Evolutionary conservation across 257 asterid genomes (phyloP).

Genomic region (Nicotiana noctiflora): DNA sequence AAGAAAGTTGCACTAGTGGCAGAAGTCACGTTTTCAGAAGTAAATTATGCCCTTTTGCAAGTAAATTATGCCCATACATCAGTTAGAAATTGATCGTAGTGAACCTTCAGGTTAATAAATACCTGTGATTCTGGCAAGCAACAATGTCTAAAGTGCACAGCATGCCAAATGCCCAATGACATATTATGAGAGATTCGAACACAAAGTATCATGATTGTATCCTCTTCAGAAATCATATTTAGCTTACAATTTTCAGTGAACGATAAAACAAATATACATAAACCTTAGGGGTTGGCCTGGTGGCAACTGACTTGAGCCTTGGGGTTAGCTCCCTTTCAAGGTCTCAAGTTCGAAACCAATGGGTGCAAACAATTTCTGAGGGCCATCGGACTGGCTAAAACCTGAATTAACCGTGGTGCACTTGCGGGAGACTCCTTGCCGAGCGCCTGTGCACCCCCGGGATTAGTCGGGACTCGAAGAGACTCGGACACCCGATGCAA

Average conservation of each 20-base stretch:
- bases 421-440: no score
- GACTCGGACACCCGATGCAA: no score
- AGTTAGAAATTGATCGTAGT: background rate
- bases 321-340: no score
- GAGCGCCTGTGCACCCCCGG: no score
- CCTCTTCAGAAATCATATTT: background rate
- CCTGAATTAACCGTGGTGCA: no score
- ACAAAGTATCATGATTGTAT: background rate
- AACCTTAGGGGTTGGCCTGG: no score
- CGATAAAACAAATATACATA: background rate
- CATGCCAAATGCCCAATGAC: background rate
- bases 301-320: no score
- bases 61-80: background rate
- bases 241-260: background rate
- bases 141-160: background rate
- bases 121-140: background rate
- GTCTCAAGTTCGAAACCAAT: no score
- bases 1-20: background rate
- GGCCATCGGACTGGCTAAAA: no score
- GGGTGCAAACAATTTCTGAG: no score
- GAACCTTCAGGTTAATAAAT: background rate
- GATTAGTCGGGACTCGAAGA: no score
- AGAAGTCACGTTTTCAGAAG: background rate
- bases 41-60: background rate
- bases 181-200: conserved; percentile 1